These are phyloP conservation scores for Solanum etuberosum DNA, from an alignment of 257 asterid species.

Conservation along the genomic window DNA sequence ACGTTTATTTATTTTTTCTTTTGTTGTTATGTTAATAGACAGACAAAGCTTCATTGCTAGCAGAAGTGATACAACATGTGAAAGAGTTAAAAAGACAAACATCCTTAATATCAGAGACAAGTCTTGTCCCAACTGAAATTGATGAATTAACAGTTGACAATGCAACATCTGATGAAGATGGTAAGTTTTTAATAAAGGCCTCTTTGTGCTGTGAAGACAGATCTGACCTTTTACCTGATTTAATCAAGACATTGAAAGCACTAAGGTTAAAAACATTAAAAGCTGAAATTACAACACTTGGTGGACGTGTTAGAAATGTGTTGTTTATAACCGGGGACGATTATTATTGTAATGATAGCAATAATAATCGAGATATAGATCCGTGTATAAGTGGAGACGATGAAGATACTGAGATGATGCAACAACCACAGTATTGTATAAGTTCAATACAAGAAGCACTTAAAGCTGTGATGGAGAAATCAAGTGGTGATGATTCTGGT, in stretches of 20 bases:
- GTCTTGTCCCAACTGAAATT: conserved; percentile 51
- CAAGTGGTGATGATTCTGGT: conserved; percentile 43
- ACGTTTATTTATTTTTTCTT: neutral
- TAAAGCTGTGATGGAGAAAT: conserved; percentile 69
- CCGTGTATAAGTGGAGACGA: neutral
- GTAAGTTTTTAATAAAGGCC: conserved; percentile 52
- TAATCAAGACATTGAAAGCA: conserved; percentile 66
- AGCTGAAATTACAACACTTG: conserved; percentile 78
- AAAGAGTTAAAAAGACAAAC: conserved; percentile 79
- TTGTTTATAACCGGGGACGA: conserved; percentile 58
- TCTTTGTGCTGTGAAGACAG: conserved; percentile 85
- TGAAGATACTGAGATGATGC: conserved; percentile 11
- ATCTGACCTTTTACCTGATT: conserved; percentile 64
- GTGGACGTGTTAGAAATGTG: conserved; percentile 72
- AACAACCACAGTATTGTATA: conserved; percentile 14
- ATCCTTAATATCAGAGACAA: conserved; percentile 44
- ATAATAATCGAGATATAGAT: neutral
- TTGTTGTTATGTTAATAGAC: conserved; percentile 24
- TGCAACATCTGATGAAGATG: conserved; percentile 49
- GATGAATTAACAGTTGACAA: conserved; percentile 66
- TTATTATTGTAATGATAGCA: neutral
- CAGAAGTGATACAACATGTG: conserved; percentile 84
- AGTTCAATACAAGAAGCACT: conserved; percentile 69
- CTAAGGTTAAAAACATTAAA: conserved; percentile 44
- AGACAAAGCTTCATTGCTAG: conserved; percentile 87